These are phyloP conservation scores for Pinus taeda DNA, from an alignment of 75 land plant genomes.

Conservation along the genomic window DNA sequence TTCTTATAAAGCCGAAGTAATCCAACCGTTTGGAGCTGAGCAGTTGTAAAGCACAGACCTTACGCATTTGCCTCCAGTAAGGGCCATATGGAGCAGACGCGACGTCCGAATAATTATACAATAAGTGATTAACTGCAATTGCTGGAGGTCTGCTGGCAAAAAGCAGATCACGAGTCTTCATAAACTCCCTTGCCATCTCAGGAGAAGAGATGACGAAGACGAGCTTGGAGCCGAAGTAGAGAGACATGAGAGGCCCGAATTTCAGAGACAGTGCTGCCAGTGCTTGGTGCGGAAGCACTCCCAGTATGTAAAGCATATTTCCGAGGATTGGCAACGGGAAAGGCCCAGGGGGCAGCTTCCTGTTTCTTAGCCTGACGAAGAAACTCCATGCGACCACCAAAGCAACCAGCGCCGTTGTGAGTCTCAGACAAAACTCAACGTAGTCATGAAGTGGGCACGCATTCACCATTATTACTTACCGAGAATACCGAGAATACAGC, in stretches of 20 bases:
- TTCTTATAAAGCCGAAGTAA: background rate
- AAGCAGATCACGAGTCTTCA: slow-evolving; percentile 39
- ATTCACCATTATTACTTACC: no score
- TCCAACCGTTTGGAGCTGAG: slow-evolving; percentile 46
- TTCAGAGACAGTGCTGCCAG: background rate
- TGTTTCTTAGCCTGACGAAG: slow-evolving; percentile 22
- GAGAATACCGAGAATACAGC: no score
- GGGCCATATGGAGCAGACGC: slow-evolving; percentile 69
- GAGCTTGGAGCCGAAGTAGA: slow-evolving; percentile 38
- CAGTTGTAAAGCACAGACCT: slow-evolving; percentile 72
- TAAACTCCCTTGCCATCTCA: slow-evolving; percentile 34
- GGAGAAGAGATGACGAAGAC: slow-evolving; percentile 43
- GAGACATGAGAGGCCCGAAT: slow-evolving; percentile 40
- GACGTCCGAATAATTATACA: slow-evolving; percentile 61
- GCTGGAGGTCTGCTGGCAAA: slow-evolving; percentile 69
- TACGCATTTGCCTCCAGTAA: slow-evolving; percentile 76
- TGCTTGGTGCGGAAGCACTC: no score
- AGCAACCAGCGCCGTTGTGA: no score
- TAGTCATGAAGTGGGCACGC: no score
- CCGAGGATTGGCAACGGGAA: no score
- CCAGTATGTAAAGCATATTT: no score
- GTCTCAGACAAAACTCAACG: no score
- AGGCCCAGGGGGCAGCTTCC: background rate
- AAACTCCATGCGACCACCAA: no score
- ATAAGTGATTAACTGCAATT: slow-evolving; percentile 42